phyloP scores from a whole-genome alignment of 2,329 filamentous ascomycete genomes.

The Neobulgaria alba region DNA sequence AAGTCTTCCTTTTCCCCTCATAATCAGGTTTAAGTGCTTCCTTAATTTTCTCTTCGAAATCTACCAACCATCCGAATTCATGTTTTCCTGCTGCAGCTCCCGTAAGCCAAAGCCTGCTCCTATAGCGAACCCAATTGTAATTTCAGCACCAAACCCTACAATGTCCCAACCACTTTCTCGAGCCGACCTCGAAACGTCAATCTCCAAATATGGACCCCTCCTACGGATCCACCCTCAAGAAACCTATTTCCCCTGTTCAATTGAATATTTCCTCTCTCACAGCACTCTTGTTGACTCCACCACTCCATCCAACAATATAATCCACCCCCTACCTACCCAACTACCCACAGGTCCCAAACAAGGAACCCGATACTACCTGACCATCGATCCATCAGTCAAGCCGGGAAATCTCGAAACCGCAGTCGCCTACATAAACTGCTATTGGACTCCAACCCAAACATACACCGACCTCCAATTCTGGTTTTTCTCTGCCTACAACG shows the following conservation, averaged over 20 bases:
- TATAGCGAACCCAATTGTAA: neutral
- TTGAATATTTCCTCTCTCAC: conserved; percentile 17
- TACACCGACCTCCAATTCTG: conserved; percentile 22
- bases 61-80: no score
- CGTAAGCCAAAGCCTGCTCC: neutral
- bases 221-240: conserved; percentile 16
- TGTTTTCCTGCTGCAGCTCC: neutral
- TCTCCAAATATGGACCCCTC: conserved; percentile 15
- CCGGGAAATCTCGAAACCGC: conserved; percentile 13
- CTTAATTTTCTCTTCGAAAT: neutral
- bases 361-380: conserved; percentile 16
- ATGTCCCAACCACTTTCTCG: conserved; percentile 5
- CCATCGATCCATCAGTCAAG: conserved; percentile 14
- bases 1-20: neutral
- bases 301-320: conserved; percentile 6
- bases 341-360: conserved; percentile 15
- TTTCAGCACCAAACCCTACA: neutral
- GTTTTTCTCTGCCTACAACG: conserved; percentile 18
- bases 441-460: conserved; percentile 10
- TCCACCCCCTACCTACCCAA: conserved; percentile 13
- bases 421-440: conserved; percentile 17
- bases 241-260: conserved; percentile 14
- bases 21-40: neutral
- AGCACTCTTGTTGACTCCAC: conserved; percentile 14
- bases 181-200: conserved; percentile 13